A percentile compares a stretch with the other conserved stretches of the same genome.
Evolutionary conservation across 345 rosid genomes (phyloP).

Genomic region (Raphanus sativus): DNA sequence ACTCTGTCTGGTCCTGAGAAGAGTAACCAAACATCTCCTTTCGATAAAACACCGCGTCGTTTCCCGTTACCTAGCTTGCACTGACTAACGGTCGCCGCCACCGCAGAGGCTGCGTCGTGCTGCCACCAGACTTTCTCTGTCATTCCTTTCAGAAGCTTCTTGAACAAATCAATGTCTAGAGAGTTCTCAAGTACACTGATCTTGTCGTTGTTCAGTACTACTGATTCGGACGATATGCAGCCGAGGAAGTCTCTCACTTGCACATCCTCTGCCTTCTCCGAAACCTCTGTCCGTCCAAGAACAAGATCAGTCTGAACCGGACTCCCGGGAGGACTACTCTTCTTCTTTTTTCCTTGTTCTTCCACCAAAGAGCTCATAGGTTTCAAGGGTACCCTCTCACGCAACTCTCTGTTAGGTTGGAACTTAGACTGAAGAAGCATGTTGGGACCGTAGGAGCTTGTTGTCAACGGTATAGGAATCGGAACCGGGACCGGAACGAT

Average conservation of each 20-base stretch:
- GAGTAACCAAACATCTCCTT: constrained; percentile 85
- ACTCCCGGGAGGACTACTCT: constrained; percentile 55
- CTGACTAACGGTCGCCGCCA: constrained; percentile 70
- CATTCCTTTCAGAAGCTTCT: constrained; percentile 80
- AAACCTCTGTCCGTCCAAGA: constrained; percentile 62
- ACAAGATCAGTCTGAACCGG: constrained; percentile 85
- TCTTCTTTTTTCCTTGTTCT: constrained; percentile 32
- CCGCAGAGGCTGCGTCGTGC: constrained; percentile 78
- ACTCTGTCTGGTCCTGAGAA: constrained; percentile 79
- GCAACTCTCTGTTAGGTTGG: constrained; percentile 48
- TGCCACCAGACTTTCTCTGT: constrained; percentile 96
- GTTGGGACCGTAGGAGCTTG: constrained; percentile 50
- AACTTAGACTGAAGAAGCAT: constrained; percentile 64
- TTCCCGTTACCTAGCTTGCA: constrained; percentile 77
- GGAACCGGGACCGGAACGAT: constrained; percentile 42
- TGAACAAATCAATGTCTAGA: constrained; percentile 64
- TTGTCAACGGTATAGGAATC: constrained; percentile 45
- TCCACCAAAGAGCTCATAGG: constrained; percentile 38
- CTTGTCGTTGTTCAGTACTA: constrained; percentile 49
- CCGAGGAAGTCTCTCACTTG: constrained; percentile 65
- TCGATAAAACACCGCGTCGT: constrained; percentile 51
- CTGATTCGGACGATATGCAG: constrained; percentile 55
- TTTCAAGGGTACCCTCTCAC: constrained; percentile 42
- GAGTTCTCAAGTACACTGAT: constrained; percentile 45
- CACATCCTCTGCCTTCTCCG: constrained; percentile 45